Conservation (phyloP, 2,329 filamentous ascomycete species). For the Pseudomassariella vexata region DNA sequence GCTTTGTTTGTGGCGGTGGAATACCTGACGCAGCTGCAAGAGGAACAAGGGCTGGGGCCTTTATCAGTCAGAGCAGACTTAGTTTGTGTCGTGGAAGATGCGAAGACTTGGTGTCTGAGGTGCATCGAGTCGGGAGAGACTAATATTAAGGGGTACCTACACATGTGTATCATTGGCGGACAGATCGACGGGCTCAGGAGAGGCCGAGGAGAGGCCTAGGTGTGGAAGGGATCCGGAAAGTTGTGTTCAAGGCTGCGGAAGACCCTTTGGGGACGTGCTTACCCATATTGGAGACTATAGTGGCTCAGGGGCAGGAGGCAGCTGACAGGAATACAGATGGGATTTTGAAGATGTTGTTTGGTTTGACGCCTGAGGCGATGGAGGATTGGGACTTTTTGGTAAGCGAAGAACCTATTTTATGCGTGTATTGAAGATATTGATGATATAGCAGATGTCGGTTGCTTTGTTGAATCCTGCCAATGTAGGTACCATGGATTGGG, state of each 20-base stretch:
- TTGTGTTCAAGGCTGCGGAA: background rate
- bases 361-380: no score
- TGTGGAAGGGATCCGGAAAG: background rate
- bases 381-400: conserved; percentile 4
- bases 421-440: background rate
- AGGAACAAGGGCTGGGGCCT: conserved; percentile 32
- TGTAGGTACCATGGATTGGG: background rate
- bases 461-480: background rate
- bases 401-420: no score
- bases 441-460: background rate
- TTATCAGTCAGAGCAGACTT: conserved; percentile 33
- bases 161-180: background rate
- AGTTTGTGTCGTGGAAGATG: conserved; percentile 33
- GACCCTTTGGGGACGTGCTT: background rate
- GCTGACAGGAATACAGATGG: background rate
- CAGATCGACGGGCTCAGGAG: background rate
- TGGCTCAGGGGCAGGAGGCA: background rate
- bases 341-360: background rate
- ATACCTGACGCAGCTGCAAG: conserved; percentile 31
- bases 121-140: conserved; percentile 26
- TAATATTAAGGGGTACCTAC: conserved; percentile 5
- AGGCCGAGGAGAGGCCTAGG: background rate
- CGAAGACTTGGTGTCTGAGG: conserved; percentile 30
- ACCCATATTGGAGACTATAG: conserved; percentile 1
- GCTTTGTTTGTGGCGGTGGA: conserved; percentile 33